Conservation (phyloP, 306 rosid species). For the Acmispon strigosus region DNA sequence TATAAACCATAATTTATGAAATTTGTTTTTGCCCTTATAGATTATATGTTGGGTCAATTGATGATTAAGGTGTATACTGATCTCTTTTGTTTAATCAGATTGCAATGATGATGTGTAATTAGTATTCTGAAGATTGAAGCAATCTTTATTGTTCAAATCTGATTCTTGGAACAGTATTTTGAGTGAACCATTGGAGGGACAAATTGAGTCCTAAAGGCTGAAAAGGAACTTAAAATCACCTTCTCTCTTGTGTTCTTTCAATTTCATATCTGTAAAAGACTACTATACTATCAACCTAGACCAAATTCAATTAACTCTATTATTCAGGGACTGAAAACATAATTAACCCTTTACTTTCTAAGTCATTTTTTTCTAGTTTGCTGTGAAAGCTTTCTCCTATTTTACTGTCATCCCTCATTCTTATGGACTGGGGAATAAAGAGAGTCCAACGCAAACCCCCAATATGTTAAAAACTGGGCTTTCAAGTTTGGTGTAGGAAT, state of each 20-base stretch:
- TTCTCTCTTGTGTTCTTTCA: no score
- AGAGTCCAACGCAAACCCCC: no score
- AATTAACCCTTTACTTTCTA: no score
- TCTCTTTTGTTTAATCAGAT: conserved; percentile 57
- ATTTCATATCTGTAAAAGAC: conserved; percentile 21
- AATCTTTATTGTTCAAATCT: conserved; percentile 40
- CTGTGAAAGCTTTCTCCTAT: no score
- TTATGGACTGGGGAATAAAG: background rate
- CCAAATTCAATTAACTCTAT: no score
- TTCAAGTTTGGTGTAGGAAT: background rate
- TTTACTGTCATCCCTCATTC: no score
- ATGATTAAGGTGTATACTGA: conserved; percentile 32
- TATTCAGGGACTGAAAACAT: no score
- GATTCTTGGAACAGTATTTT: conserved; percentile 50
- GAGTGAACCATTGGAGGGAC: conserved; percentile 44
- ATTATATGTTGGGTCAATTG: conserved; percentile 14
- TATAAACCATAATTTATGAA: background rate
- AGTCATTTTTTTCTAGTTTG: no score
- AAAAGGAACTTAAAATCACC: conserved; percentile 31
- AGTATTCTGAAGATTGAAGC: conserved; percentile 52
- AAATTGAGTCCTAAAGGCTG: conserved; percentile 28
- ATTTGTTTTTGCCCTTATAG: background rate
- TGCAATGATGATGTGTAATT: conserved; percentile 90
- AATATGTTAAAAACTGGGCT: background rate
- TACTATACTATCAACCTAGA: background rate